phyloP scores from a whole-genome alignment of 164 flowering plant genomes.

The Chimonanthus salicifolius region DNA sequence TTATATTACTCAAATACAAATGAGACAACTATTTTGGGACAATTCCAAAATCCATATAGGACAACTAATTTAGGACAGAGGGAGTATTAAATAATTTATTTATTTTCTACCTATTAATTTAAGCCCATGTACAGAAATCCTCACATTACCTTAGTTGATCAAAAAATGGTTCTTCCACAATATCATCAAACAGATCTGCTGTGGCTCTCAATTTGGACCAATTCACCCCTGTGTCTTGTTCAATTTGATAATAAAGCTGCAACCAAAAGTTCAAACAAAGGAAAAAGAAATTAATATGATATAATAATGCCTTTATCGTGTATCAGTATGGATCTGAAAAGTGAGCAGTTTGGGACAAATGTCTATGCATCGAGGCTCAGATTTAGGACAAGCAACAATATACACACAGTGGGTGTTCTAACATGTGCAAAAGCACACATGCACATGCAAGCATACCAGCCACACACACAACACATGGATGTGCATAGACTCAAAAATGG shows the following conservation, averaged over 20 bases:
- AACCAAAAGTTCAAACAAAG: slow-evolving; percentile 10
- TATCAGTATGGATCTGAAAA: background rate
- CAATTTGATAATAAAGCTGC: slow-evolving; percentile 98
- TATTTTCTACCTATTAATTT: too few species aligned
- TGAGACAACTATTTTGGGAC: too few species aligned
- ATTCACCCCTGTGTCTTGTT: slow-evolving; percentile 51
- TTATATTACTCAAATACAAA: too few species aligned
- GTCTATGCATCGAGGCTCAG: background rate
- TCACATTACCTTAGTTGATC: slow-evolving; percentile 78
- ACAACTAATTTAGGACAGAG: too few species aligned
- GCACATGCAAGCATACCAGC: too few species aligned
- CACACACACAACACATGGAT: too few species aligned
- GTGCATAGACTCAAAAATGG: too few species aligned
- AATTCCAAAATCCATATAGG: too few species aligned
- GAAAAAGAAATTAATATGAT: background rate
- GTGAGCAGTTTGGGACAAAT: background rate
- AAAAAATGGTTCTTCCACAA: slow-evolving; percentile 82
- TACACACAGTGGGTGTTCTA: too few species aligned
- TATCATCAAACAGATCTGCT: slow-evolving; percentile 83
- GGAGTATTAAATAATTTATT: too few species aligned
- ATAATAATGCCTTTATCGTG: too few species aligned
- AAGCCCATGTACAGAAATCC: background rate
- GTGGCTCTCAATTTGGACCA: slow-evolving; percentile 57
- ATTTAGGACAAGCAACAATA: background rate
- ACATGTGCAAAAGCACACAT: too few species aligned